Evolutionary conservation across 768 basidiomycete genomes (phyloP).

Genomic region (Saitozyma podzolica): DNA sequence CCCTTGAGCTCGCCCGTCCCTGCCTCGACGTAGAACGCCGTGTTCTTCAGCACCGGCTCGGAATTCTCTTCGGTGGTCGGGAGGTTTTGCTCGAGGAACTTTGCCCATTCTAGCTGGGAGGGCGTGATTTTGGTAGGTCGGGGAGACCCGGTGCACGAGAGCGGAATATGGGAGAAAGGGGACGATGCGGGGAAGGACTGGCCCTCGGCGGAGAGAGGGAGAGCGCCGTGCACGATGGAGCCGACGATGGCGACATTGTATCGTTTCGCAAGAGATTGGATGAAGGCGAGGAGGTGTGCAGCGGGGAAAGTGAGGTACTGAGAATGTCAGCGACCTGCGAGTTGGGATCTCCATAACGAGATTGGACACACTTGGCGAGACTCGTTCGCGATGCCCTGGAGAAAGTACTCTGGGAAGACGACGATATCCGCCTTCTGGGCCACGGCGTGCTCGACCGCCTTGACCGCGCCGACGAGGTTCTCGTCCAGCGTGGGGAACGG

Average conservation of each 20-base stretch:
- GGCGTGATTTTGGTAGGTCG: slow-evolving; percentile 10
- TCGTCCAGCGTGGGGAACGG: slow-evolving; percentile 25
- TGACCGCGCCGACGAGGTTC: slow-evolving; percentile 18
- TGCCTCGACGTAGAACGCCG: slow-evolving; percentile 42
- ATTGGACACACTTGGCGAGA: slow-evolving; percentile 29
- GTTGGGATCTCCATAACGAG: neutral
- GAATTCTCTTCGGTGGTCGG: slow-evolving; percentile 15
- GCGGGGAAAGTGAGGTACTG: slow-evolving; percentile 44
- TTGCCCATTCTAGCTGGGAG: slow-evolving; percentile 24
- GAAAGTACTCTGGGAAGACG: slow-evolving; percentile 48
- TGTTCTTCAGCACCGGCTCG: slow-evolving; percentile 28
- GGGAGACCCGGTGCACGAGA: neutral
- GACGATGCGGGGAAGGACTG: slow-evolving; percentile 12
- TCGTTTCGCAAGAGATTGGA: slow-evolving; percentile 23
- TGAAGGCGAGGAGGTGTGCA: slow-evolving; percentile 16
- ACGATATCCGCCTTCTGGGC: slow-evolving; percentile 33
- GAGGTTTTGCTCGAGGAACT: slow-evolving; percentile 20
- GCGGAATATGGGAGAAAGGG: slow-evolving; percentile 28
- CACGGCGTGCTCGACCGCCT: slow-evolving; percentile 15
- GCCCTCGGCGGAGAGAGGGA: slow-evolving; percentile 3
- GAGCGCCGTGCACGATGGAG: slow-evolving; percentile 30
- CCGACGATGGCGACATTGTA: slow-evolving; percentile 36
- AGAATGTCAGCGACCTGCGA: neutral
- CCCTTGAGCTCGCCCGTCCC: slow-evolving; percentile 29
- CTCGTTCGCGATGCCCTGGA: slow-evolving; percentile 40